Evolutionary conservation across 202 grass and related monocot genomes (phyloP).

Genomic region (Zoysia matrella): DNA sequence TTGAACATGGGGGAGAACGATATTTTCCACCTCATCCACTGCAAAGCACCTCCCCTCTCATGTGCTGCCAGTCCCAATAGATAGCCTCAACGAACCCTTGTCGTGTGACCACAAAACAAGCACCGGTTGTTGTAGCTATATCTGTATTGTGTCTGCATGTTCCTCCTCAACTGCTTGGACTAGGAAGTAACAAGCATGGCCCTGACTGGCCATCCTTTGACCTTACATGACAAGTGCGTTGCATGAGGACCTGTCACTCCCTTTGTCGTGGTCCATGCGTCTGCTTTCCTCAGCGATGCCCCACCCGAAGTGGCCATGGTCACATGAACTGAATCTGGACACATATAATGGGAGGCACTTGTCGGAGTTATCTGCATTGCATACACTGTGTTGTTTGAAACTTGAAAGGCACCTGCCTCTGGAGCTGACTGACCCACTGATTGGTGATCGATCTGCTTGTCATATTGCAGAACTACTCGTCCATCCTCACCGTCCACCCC

Average conservation of each 20-base stretch:
- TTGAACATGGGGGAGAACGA: conserved; percentile 24
- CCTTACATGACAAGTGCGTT: conserved; percentile 42
- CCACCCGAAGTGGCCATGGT: conserved; percentile 31
- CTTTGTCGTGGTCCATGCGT: conserved; percentile 37
- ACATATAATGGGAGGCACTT: conserved; percentile 9
- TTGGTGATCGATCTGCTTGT: conserved; percentile 30
- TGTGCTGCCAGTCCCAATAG: conserved; percentile 25
- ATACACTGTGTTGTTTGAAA: conserved; percentile 21
- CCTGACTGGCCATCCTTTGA: conserved; percentile 39
- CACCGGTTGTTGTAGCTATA: conserved; percentile 15
- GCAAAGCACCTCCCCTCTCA: conserved; percentile 10
- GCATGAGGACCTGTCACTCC: conserved; percentile 44
- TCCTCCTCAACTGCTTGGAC: conserved; percentile 24
- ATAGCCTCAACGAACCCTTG: conserved; percentile 29
- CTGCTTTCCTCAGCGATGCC: conserved; percentile 39
- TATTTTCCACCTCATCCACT: conserved; percentile 35
- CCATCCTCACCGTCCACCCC: conserved; percentile 80
- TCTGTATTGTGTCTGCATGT: conserved; percentile 26
- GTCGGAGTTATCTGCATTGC: conserved; percentile 15
- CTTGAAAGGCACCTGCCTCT: conserved; percentile 9
- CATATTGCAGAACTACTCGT: conserved; percentile 78
- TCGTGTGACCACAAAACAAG: conserved; percentile 42
- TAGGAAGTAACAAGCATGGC: conserved; percentile 36
- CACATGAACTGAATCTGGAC: conserved; percentile 48
- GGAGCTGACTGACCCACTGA: conserved; percentile 17